Percentiles rank a stretch among this genome's conserved stretches.
These are phyloP conservation scores for Saitozyma podzolica DNA, from an alignment of 768 basidiomycete species.

Conservation along the genomic window DNA sequence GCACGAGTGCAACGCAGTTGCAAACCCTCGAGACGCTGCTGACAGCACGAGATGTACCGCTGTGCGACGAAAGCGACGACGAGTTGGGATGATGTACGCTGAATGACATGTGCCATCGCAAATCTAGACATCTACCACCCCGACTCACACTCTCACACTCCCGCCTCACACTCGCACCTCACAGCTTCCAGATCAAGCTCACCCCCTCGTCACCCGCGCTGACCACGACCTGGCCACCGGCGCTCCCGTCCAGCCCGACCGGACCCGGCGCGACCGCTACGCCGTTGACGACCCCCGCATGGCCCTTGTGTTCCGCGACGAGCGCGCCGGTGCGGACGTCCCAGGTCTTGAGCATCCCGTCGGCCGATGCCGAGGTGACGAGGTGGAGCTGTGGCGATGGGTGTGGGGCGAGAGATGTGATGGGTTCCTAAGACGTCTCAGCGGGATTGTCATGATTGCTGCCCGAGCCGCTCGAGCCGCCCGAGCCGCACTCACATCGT, in stretches of 20 bases:
- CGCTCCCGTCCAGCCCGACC: slow-evolving; percentile 21
- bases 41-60: too few species aligned
- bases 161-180: slow-evolving; percentile 2
- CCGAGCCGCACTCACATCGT: slow-evolving; percentile 62
- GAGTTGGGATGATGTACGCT: too few species aligned
- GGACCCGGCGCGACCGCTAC: slow-evolving; percentile 65
- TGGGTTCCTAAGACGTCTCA: slow-evolving; percentile 66
- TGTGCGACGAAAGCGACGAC: too few species aligned
- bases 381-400: slow-evolving; percentile 74
- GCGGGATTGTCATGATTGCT: background rate
- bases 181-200: slow-evolving; percentile 68
- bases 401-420: slow-evolving; percentile 74
- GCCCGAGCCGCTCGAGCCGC: too few species aligned
- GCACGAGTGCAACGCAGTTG: too few species aligned
- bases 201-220: slow-evolving; percentile 89
- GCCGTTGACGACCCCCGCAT: slow-evolving; percentile 71
- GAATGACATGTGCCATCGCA: too few species aligned
- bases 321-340: slow-evolving; percentile 81
- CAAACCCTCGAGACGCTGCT: too few species aligned
- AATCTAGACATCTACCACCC: too few species aligned
- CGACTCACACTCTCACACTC: too few species aligned
- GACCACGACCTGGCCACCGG: slow-evolving; percentile 67
- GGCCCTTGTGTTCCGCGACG: slow-evolving; percentile 77
- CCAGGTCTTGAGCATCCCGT: slow-evolving; percentile 85
- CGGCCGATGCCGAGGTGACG: slow-evolving; percentile 81